Base-by-base conservation (phyloP, 2,329 filamentous ascomycete genomes). In the Ophiocordyceps sinensis region DNA sequence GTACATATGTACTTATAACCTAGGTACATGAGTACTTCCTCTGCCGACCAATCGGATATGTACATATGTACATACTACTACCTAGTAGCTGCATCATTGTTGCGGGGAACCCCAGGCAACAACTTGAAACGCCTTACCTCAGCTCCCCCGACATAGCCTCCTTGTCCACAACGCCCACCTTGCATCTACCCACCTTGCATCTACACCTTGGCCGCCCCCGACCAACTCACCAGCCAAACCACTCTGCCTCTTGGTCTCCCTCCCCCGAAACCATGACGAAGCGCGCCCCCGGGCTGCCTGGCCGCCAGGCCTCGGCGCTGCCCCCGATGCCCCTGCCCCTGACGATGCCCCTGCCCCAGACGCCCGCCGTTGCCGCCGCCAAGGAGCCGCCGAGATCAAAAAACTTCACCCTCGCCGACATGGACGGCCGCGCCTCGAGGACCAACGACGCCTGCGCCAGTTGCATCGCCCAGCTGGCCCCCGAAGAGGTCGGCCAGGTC, bases 401-500 rank as follows among this genome's bases (percentile, higher is more conserved):
- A 45, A 68, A 66, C 68, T 77, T 78, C 60, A 50, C 74, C 10
- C 47, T 64, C 19, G 55, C 60, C 44, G 60, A 64, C 46, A 64
- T 67, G 59, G 55, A 62, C 32, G 52, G 54, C 11, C 60, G 62
- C 13, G 46, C 54, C 14, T 42, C 47, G 10, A 47, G 47, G 32
- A 62, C 62, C 1, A 60, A 58, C 46, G 52, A 49, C 37, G 61
- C 60, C 29, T 66, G 64, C 51, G 55, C 57, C 36, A 58, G 45
- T 26, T 65, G 62, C 57, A 53, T 67, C 52, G 4, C 59, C 46
- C 53, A 53, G 44, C 52, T 65, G 48, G 40, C 47, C 3, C 43
- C 49, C 13, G 31, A 37, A 37, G 54, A 62, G 44, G 38, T 52
- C 21, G 45, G 45, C 28, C 57, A 59, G 45, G 50, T 61, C 37